These are phyloP conservation scores for Trifolium fragiferum DNA, from an alignment of 306 rosid genomes.

Conservation along the genomic window DNA sequence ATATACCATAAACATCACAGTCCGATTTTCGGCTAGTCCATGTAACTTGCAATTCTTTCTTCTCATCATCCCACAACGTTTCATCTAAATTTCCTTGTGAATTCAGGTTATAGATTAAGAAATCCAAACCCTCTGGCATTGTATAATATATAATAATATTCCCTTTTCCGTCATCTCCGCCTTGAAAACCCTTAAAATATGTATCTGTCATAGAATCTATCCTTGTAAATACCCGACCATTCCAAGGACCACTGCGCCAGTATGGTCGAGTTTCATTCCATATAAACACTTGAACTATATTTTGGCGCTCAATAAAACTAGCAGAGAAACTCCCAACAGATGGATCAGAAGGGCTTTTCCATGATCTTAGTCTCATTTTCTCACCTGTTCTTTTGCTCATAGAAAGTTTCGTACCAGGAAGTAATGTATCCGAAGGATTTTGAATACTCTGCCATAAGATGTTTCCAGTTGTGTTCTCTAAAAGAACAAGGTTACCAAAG, in stretches of 20 bases:
- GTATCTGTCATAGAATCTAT: neutral
- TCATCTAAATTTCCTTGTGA: conserved; percentile 18
- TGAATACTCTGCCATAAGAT: conserved; percentile 45
- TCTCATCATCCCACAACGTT: neutral
- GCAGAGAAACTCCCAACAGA: too few relatives aligned
- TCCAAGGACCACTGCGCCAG: neutral
- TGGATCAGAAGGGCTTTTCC: too few relatives aligned
- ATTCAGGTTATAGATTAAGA: neutral
- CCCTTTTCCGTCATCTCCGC: neutral
- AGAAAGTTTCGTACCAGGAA: conserved; percentile 24
- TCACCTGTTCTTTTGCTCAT: conserved; percentile 22
- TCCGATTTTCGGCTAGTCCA: neutral
- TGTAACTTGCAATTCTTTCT: neutral
- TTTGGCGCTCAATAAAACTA: too few relatives aligned
- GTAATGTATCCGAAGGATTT: conserved; percentile 31
- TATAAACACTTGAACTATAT: too few relatives aligned
- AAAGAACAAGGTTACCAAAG: conserved; percentile 46
- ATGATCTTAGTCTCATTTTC: neutral
- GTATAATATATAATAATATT: neutral
- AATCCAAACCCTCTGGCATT: neutral
- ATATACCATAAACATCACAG: conserved; percentile 47
- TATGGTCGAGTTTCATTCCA: neutral
- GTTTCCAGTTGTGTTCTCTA: conserved; percentile 5
- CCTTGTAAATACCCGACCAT: neutral
- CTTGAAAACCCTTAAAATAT: neutral